Conservation (phyloP, 768 basidiomycete genomes). For the Agaricus subrufescens region DNA sequence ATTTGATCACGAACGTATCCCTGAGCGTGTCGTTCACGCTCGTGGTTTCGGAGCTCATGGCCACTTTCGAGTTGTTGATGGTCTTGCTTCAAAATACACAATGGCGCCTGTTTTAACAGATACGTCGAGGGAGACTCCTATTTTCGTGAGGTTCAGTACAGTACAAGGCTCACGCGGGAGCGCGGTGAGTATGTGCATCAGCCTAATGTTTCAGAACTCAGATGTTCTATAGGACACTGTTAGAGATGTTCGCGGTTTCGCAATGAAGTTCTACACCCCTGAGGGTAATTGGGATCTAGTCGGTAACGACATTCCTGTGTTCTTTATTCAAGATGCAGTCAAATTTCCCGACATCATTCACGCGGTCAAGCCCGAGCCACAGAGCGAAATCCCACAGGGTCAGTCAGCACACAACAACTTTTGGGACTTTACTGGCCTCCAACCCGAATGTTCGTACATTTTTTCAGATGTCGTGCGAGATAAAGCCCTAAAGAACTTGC, state of each 20-base stretch:
- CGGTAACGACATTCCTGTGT: slow-evolving; percentile 79
- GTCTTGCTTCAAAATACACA: slow-evolving; percentile 67
- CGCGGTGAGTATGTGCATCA: slow-evolving; percentile 47
- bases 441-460: slow-evolving; percentile 49
- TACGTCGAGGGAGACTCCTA: slow-evolving; percentile 64
- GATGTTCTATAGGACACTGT: slow-evolving; percentile 52
- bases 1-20: slow-evolving; percentile 88
- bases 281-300: slow-evolving; percentile 90
- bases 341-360: slow-evolving; percentile 87
- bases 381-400: slow-evolving; percentile 72
- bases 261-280: slow-evolving; percentile 75
- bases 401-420: slow-evolving; percentile 80
- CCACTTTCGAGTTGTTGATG: slow-evolving; percentile 70
- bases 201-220: not conserved
- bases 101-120: slow-evolving; percentile 70
- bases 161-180: slow-evolving; percentile 81
- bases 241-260: slow-evolving; percentile 86
- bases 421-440: slow-evolving; percentile 78
- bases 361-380: slow-evolving; percentile 81
- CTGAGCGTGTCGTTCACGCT: slow-evolving; percentile 75
- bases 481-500: slow-evolving; percentile 11
- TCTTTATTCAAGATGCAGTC: slow-evolving; percentile 78
- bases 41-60: slow-evolving; percentile 81
- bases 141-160: slow-evolving; percentile 83
- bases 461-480: not conserved